Evolutionary conservation across 2,329 filamentous ascomycete species (phyloP), one percentile per base, ranked within the genome.

Genomic region (Apiospora marii): DNA sequence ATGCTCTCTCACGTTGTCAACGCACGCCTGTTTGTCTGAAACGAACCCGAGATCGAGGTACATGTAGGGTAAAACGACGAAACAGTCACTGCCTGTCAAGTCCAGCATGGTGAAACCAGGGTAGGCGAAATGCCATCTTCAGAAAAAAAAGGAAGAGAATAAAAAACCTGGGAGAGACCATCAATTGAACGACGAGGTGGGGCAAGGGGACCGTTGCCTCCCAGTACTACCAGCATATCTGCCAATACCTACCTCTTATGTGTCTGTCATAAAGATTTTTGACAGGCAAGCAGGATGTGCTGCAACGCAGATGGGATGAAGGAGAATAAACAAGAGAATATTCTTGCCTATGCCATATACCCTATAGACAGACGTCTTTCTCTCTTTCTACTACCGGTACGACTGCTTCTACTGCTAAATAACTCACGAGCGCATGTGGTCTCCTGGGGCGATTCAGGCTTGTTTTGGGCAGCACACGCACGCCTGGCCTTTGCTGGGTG

Each of bases 91-190:
- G 49, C 12, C 49, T 19, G 53, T 61, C 53, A 61, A 61, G 53
- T 37, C 53, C 53, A 37, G 53, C 53, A 61, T 61, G 53, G 53
- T 61, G 53, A 61, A 61, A 61, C 53, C 53, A 61, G 53, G 53
- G 53, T 61, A n/a, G 53, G 30, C 30, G 27, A 61, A 37, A 61
- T 61, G 30, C 53, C 53, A 61, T 61, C 30, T 61, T 61, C 12
- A 61, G 37, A 61, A 5, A 24, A 10, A 22, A 19, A 16, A 10
- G 37, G 37, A 10, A n/a, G n/a, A 48, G n/a, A 58, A 34, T 8
- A 34, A 16, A 27, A 27, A 58, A 58, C 51, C 51, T 58, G 51
- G 51, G 16, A 58, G 30, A 24, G 27, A 16, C 24, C 46, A 22
- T 49, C 6, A 49, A 58, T 58, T 30, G 51, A 14, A 34, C 30